Evolutionary conservation across 768 basidiomycete species (phyloP), one percentile per base, ranked within the genome.

Genomic region (Phlebiopsis gigantea): DNA sequence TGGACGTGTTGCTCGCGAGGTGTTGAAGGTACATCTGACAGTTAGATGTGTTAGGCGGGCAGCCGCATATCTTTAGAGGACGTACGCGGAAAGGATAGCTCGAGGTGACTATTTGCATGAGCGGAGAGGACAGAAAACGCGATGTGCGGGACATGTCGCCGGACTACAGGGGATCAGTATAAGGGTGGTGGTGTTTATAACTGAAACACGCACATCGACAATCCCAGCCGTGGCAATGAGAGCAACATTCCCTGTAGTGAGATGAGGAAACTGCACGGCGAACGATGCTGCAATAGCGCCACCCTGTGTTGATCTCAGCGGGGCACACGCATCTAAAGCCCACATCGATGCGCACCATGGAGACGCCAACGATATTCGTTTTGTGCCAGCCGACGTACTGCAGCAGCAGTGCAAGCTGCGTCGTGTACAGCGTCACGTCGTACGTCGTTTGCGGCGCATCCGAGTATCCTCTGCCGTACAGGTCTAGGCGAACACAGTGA

Each of bases 391-490:
- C 78, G 46, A 91, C 68, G 60, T 90, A 81, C 60, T 92, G 90
- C 78, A 93, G 80, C 48, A 93, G 79, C 5, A 91, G 77, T 0
- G 90, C 90, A n/a, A 93, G 84, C 63, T 92, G 90, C 0, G 82
- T 83, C 0, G 83, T 82, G 65, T 86, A 86, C 3, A 93, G 74
- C 5, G 75, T 71, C 1, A 80, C 71, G 60, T 88, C 79, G 67
- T 92, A 89, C 3, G 78, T 80, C 15, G 79, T 81, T 21, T 83
- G 78, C 0, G 90, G 90, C 1, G 89, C 88, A 55, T 88, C 89
- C 1, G 88, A 89, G 69, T 91, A 93, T 4, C 90, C 90, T 39
- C 90, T 79, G 12, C 89, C 90, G 58, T 89, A 90, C 19, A 91
- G 74, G 71, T 93, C 90, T 90, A n/a, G n/a, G 34, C 8, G 12